phyloP scores from a whole-genome alignment of 1,139 yeast genomes.

The Zygoascus hellenicus region DNA sequence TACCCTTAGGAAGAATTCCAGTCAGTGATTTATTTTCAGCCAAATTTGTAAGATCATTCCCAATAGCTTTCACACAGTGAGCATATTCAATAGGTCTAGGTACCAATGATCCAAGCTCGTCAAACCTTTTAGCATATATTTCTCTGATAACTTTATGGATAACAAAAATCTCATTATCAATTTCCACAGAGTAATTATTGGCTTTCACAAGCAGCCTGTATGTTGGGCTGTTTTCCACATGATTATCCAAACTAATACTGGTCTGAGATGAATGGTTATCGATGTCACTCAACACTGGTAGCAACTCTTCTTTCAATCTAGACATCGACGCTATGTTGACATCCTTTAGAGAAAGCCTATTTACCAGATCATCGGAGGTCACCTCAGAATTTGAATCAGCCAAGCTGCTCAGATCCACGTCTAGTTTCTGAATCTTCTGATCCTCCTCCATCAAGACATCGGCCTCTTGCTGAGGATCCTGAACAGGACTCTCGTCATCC shows the following conservation, averaged over 20 bases:
- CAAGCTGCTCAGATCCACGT: constrained; percentile 10
- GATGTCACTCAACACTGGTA: constrained; percentile 28
- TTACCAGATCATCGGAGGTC: constrained; percentile 21
- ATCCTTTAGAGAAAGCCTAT: constrained; percentile 17
- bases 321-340: constrained; percentile 21
- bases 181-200: constrained; percentile 51
- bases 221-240: constrained; percentile 39
- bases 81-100: constrained; percentile 64
- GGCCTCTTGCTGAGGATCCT: not conserved
- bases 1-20: constrained; percentile 51
- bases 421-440: constrained; percentile 11
- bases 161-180: constrained; percentile 49
- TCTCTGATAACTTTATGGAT: constrained; percentile 48
- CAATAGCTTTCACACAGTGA: constrained; percentile 45
- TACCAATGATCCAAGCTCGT: constrained; percentile 63
- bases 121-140: constrained; percentile 57
- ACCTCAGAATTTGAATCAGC: constrained; percentile 16
- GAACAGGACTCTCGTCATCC: constrained; percentile 24
- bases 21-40: constrained; percentile 38
- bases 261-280: constrained; percentile 15
- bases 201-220: constrained; percentile 48
- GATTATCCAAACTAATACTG: constrained; percentile 29
- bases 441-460: constrained; percentile 13
- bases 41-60: constrained; percentile 42
- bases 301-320: constrained; percentile 23